These are phyloP conservation scores for Phytophthora brassicae DNA, from an alignment of 352 stramenopile species.

Conservation along the genomic window DNA sequence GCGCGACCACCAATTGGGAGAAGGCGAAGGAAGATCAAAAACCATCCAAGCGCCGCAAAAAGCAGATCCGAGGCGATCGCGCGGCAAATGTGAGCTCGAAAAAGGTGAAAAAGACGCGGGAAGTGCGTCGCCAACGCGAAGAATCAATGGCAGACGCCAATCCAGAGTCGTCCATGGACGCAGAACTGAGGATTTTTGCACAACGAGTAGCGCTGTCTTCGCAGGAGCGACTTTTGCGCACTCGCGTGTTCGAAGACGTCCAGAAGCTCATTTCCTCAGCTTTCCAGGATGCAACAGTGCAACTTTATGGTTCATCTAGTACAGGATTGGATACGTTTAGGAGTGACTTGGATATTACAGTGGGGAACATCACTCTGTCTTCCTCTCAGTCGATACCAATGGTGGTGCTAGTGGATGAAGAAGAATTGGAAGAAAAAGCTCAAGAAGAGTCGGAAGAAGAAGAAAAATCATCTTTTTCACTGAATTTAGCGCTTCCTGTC, in stretches of 20 bases:
- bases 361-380: conserved; percentile 49
- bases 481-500: conserved; percentile 54
- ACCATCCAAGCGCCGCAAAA: conserved; percentile 8
- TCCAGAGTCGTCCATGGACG: conserved; percentile 33
- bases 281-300: conserved; percentile 48
- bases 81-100: conserved; percentile 10
- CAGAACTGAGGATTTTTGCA: conserved; percentile 49
- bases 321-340: conserved; percentile 74
- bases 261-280: conserved; percentile 37
- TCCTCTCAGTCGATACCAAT: conserved; percentile 15
- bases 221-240: conserved; percentile 43
- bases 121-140: too few relatives aligned
- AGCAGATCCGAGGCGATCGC: conserved; percentile 9
- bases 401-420: conserved; percentile 17
- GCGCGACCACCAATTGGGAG: conserved; percentile 26
- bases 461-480: conserved; percentile 55
- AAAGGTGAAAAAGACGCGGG: conserved; percentile 14
- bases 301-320: conserved; percentile 74
- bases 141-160: too few relatives aligned
- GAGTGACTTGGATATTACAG: conserved; percentile 73
- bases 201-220: conserved; percentile 45
- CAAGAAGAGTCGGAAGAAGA: conserved; percentile 23
- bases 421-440: conserved; percentile 4
- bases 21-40: conserved; percentile 9
- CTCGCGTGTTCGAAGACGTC: conserved; percentile 47